These are phyloP conservation scores for Scheffersomyces ergatensis DNA, from an alignment of 805 yeast species.

Conservation along the genomic window DNA sequence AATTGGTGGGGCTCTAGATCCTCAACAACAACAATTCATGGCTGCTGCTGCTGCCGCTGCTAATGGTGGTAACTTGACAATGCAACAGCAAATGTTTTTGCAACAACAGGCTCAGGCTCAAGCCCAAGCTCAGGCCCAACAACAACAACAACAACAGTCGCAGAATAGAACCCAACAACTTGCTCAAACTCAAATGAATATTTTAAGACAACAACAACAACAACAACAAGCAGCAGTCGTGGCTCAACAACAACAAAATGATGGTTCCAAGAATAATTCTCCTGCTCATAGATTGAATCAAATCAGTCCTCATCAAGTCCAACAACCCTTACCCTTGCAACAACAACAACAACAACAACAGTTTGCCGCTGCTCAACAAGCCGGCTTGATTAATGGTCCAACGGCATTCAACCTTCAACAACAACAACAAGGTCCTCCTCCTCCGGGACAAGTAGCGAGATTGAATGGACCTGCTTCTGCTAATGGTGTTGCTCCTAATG, in stretches of 20 bases:
- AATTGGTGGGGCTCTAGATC: constrained; percentile 7
- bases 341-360: constrained; percentile 9
- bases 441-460: background rate
- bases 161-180: constrained; percentile 39
- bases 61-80: constrained; percentile 9
- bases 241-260: constrained; percentile 9
- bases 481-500: background rate
- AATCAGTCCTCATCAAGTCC: constrained; percentile 2
- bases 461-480: background rate
- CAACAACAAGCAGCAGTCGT: constrained; percentile 40
- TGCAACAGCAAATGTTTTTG: constrained; percentile 31
- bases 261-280: constrained; percentile 3
- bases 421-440: constrained; percentile 1
- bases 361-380: constrained; percentile 5
- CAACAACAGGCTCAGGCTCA: no score
- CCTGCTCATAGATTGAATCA: constrained; percentile 3
- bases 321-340: constrained; percentile 3
- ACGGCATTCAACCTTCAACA: background rate
- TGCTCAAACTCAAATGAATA: constrained; percentile 51
- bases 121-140: constrained; percentile 6
- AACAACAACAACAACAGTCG: constrained; percentile 11
- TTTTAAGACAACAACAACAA: constrained; percentile 46
- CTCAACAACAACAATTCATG: constrained; percentile 16
- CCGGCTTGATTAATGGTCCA: background rate
- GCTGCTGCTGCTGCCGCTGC: constrained; percentile 9